Evolutionary conservation across 2,329 filamentous ascomycete species (phyloP).

Genomic region (Parafenestella ontariensis): DNA sequence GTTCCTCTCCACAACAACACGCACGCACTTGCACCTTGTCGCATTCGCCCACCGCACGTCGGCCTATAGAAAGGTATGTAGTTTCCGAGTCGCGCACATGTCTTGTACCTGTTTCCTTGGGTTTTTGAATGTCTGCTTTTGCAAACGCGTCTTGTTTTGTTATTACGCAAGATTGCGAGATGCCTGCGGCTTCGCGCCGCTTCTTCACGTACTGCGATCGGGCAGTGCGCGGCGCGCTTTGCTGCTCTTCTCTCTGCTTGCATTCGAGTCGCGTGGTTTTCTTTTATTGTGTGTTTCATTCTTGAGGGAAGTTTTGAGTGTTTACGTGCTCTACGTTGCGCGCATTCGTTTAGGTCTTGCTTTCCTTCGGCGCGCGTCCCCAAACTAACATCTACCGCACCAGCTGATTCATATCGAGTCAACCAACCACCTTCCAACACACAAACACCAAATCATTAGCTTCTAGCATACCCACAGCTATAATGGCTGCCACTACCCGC

Average conservation of each 20-base stretch:
- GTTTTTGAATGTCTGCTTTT: too few species aligned
- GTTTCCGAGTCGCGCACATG: conserved; percentile 16
- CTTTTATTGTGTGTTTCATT: not conserved
- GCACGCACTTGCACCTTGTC: conserved; percentile 12
- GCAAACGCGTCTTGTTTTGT: not conserved
- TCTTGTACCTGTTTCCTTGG: not conserved
- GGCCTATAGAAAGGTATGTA: conserved; percentile 3
- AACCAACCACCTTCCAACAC: not conserved
- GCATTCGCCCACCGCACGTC: conserved; percentile 8
- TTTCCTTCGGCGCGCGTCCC: conserved; percentile 2
- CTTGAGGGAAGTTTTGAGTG: not conserved
- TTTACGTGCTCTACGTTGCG: not conserved
- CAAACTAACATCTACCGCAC: not conserved
- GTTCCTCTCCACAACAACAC: conserved; percentile 12
- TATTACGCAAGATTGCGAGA: not conserved
- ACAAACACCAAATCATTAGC: not conserved
- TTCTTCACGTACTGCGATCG: conserved; percentile 3
- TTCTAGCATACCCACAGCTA: not conserved
- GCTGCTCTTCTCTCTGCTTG: not conserved
- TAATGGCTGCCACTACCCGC: conserved; percentile 38
- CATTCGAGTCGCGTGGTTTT: not conserved
- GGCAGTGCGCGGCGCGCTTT: conserved; percentile 2
- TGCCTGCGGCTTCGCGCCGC: not conserved
- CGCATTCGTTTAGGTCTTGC: conserved; percentile 3
- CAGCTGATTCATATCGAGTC: too few species aligned